These are phyloP conservation scores for Clarkia xantiana DNA, from an alignment of 345 rosid species.

Conservation along the genomic window DNA sequence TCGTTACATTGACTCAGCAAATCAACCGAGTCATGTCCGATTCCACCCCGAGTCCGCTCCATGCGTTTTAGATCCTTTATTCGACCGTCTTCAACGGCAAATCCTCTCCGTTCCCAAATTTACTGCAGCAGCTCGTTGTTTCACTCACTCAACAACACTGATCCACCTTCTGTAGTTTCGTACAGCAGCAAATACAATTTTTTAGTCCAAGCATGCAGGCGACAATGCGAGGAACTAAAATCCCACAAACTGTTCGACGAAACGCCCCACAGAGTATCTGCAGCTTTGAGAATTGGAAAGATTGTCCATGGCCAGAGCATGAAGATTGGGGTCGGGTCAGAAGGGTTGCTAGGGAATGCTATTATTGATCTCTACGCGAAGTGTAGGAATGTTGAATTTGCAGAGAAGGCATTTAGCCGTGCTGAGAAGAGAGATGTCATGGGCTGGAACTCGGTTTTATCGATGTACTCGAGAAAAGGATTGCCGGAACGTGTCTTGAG, in stretches of 20 bases:
- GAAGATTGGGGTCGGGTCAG: conserved; percentile 32
- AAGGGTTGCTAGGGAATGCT: conserved; percentile 40
- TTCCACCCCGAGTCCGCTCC: too few species aligned
- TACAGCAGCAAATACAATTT: conserved; percentile 6
- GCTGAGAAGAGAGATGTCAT: conserved; percentile 40
- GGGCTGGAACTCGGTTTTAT: conserved; percentile 74
- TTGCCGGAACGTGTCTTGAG: conserved; percentile 20
- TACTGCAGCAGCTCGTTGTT: background rate
- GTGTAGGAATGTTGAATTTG: conserved; percentile 38
- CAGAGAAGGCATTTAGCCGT: conserved; percentile 41
- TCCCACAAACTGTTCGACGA: conserved; percentile 54
- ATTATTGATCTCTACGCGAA: conserved; percentile 74
- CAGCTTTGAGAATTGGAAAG: conserved; percentile 22
- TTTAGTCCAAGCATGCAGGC: conserved; percentile 25
- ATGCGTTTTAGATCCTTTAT: too few species aligned
- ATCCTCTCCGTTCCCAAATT: conserved; percentile 1
- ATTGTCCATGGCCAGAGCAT: conserved; percentile 38
- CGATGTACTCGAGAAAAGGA: conserved; percentile 49
- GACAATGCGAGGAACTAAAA: conserved; percentile 32
- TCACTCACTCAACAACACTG: too few species aligned
- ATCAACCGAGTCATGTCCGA: too few species aligned
- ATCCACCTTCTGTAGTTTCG: background rate
- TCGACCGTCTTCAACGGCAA: background rate
- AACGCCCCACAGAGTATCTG: conserved; percentile 38
- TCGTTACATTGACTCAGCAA: too few species aligned